A percentile compares a stretch with the other conserved stretches of the same genome.
Conservation (phyloP, 208 protist species). For the Acanthamoeba castellanii region DNA sequence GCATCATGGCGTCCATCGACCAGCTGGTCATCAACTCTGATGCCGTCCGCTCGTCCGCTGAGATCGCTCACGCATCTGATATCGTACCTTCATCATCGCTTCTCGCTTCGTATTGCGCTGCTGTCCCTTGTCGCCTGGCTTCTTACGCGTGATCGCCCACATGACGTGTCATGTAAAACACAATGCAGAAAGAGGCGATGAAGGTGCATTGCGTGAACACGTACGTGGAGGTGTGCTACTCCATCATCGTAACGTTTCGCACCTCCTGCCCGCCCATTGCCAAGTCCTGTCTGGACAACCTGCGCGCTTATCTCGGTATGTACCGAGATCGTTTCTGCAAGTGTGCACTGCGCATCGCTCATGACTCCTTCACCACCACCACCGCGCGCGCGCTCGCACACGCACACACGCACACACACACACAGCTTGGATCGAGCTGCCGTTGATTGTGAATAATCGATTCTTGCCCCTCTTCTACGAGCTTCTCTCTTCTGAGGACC, state of each 20-base stretch:
- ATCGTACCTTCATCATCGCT: conserved; percentile 67
- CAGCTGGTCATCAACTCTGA: conserved; percentile 78
- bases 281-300: conserved; percentile 76
- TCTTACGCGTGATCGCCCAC: not conserved
- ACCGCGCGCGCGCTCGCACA: too few species aligned
- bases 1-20: conserved; percentile 80
- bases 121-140: not conserved
- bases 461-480: conserved; percentile 82
- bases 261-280: conserved; percentile 40
- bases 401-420: not conserved
- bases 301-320: conserved; percentile 79
- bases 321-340: not conserved
- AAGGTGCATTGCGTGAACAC: conserved; percentile 75
- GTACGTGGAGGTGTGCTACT: conserved; percentile 79
- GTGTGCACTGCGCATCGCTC: not conserved
- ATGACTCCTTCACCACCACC: too few species aligned
- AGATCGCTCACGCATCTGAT: conserved; percentile 77
- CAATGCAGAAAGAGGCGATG: conserved; percentile 81
- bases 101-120: not conserved
- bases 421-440: conserved; percentile 82
- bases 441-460: conserved; percentile 81
- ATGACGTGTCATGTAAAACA: not conserved
- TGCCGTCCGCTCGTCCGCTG: conserved; percentile 70
- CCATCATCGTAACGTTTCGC: conserved; percentile 70
- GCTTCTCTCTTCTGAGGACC: conserved; percentile 34